Conservation (phyloP, 2,329 filamentous ascomycete genomes). For the Calonectria fujianensis region DNA sequence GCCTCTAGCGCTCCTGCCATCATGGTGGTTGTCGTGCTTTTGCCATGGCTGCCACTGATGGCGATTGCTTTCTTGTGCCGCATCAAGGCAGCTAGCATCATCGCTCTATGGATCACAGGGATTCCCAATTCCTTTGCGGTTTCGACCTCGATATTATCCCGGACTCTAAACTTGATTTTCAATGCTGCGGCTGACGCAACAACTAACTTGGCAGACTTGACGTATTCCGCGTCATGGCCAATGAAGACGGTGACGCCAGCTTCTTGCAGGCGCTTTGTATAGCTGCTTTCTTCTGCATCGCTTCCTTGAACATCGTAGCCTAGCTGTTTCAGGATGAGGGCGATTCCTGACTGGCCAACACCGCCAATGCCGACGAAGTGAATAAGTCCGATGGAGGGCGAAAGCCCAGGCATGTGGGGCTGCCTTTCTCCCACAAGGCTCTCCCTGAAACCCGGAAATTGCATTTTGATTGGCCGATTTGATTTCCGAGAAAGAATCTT, state of each 20-base stretch:
- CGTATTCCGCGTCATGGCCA: constrained; percentile 5
- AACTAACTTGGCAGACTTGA: neutral
- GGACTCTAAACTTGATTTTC: neutral
- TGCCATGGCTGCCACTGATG: constrained; percentile 7
- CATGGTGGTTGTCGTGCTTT: constrained; percentile 21
- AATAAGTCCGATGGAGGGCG: constrained; percentile 9
- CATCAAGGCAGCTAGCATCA: constrained; percentile 16
- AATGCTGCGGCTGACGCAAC: constrained; percentile 6
- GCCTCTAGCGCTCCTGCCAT: neutral
- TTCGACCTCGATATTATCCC: constrained; percentile 11
- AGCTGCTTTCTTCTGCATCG: constrained; percentile 5
- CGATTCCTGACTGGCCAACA: constrained; percentile 7
- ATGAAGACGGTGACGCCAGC: constrained; percentile 10
- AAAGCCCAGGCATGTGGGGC: neutral
- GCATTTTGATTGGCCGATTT: neutral
- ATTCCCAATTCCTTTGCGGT: neutral
- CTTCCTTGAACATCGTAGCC: neutral
- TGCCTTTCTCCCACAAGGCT: neutral
- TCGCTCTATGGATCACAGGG: constrained; percentile 5
- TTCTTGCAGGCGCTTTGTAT: neutral
- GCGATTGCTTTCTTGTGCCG: constrained; percentile 13
- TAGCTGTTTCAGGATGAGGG: neutral
- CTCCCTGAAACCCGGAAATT: neutral
- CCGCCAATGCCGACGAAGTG: constrained; percentile 14
- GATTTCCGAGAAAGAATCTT: neutral